Evolutionary conservation across 148 eudicot genomes (phyloP), one percentile per base, ranked within the genome.

Genomic region (Rhododendron griersonianum): DNA sequence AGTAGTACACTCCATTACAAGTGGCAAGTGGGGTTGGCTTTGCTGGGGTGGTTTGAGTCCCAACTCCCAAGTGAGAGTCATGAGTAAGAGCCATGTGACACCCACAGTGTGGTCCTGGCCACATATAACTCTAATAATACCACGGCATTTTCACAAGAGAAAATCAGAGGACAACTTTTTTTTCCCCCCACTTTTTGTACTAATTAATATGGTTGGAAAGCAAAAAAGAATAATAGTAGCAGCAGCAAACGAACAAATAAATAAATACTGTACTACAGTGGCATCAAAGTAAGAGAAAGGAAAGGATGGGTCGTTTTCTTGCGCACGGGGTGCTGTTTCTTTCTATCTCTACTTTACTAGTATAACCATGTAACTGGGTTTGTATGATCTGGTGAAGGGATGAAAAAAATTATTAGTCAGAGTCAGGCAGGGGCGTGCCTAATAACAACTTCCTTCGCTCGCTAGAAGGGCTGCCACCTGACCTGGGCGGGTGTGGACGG

Each of bases 401-500:
- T 92, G 91, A 94, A 48, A 88, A 88, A 92, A 92, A 89, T 53
- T 53, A 15, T 93, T 33, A 33, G 35, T 86, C 86, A 41, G 84
- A 69, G 85, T 61, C 76, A 90, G 51, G 13, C 95, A 79, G 86
- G 90, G 92, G 98, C 98, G 95, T 95, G 98, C 98, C 91, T 84
- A 80, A 53, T 84, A 80, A 53, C 87, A 71, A 47, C 50, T 47
- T 47, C 11, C 11, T 47, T 47, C 10, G 11, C 82, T 47, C 9
- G 11, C 82, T 88, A 51, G 15, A 51, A 51, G 55, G 55, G 55
- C 15, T 51, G 16, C 55, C 0, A 51, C 16, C 10, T 13, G 4
- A 51, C 16, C 10, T 13, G 4, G 16, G 55, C 55, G 16, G 55
- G 55, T 51, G 10, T 3, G 55, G 55, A 10, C 16, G 16, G 16